Percentiles rank a stretch among this genome's conserved stretches.
Evolutionary conservation across 23 red algal species (phyloP).

Genomic region (Rhodosorus marinus): DNA sequence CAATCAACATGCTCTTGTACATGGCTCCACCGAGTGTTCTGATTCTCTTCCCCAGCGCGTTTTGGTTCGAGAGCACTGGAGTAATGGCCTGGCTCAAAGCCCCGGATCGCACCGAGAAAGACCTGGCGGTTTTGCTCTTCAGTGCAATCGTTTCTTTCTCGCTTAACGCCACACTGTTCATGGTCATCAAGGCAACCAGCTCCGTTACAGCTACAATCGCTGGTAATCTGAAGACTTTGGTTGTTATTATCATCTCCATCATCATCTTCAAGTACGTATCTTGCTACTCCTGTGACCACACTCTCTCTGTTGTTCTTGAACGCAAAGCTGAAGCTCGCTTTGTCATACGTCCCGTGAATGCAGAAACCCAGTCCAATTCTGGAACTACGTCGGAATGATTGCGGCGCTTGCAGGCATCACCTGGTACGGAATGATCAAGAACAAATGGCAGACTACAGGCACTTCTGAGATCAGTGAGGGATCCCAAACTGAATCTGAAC

Average conservation of each 20-base stretch:
- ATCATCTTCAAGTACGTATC: conserved; percentile 60
- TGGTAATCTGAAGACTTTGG: conserved; percentile 69
- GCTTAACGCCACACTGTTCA: conserved; percentile 60
- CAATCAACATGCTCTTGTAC: conserved; percentile 40
- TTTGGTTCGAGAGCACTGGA: conserved; percentile 10
- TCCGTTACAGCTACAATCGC: conserved; percentile 65
- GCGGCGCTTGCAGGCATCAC: no score
- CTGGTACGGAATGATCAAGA: no score
- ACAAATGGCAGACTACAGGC: no score
- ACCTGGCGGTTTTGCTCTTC: conserved; percentile 14
- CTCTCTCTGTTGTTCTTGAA: no score
- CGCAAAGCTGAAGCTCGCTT: no score
- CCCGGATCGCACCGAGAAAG: conserved; percentile 8
- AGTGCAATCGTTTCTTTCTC: conserved; percentile 35
- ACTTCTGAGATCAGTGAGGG: no score
- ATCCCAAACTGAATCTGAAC: no score
- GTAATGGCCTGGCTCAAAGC: conserved; percentile 13
- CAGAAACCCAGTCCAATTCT: no score
- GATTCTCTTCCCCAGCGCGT: conserved; percentile 22
- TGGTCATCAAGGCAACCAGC: conserved; percentile 58
- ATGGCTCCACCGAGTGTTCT: conserved; percentile 48
- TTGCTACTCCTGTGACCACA: no score
- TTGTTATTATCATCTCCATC: conserved; percentile 50
- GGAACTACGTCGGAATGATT: no score
- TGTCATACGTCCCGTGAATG: no score